These are phyloP conservation scores for Leptographium radiaticola DNA, from an alignment of 2,329 filamentous ascomycete species.

Conservation along the genomic window DNA sequence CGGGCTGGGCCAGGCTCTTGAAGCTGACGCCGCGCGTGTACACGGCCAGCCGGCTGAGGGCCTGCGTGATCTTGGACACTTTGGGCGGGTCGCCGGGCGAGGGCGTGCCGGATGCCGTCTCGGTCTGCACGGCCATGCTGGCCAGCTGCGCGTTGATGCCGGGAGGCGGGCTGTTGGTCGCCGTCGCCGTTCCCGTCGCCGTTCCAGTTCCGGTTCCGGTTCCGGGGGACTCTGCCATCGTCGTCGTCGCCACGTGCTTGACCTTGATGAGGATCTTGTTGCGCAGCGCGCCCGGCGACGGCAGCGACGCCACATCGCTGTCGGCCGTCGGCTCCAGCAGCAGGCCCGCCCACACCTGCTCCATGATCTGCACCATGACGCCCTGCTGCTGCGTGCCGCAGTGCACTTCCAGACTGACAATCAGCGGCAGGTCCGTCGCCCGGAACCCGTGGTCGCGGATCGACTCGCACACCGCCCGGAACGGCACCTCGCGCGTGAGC, in stretches of 20 bases:
- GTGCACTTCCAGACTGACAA: constrained; percentile 90
- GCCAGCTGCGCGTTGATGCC: background rate
- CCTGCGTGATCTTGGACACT: constrained; percentile 57
- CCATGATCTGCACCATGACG: constrained; percentile 86
- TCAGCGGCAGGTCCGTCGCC: constrained; percentile 66
- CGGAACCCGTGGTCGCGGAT: constrained; percentile 71
- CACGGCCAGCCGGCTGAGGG: constrained; percentile 62
- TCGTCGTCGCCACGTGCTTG: constrained; percentile 46
- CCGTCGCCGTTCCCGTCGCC: constrained; percentile 1
- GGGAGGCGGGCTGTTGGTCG: background rate
- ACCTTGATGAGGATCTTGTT: constrained; percentile 78
- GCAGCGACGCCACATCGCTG: constrained; percentile 36
- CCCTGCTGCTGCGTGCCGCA: constrained; percentile 69
- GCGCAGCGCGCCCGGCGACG: constrained; percentile 55
- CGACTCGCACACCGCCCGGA: constrained; percentile 70
- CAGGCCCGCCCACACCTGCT: constrained; percentile 63
- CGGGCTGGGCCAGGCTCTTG: constrained; percentile 61
- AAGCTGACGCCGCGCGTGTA: constrained; percentile 79
- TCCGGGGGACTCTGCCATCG: too few relatives aligned
- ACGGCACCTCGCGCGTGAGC: constrained; percentile 75
- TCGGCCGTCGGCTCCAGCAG: constrained; percentile 44
- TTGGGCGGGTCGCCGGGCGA: constrained; percentile 11
- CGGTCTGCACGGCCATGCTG: constrained; percentile 5
- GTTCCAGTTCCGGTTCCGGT: too few relatives aligned
- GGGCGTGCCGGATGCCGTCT: background rate